Conservation (phyloP, 352 stramenopile genomes). For the Peronospora tabacina region DNA sequence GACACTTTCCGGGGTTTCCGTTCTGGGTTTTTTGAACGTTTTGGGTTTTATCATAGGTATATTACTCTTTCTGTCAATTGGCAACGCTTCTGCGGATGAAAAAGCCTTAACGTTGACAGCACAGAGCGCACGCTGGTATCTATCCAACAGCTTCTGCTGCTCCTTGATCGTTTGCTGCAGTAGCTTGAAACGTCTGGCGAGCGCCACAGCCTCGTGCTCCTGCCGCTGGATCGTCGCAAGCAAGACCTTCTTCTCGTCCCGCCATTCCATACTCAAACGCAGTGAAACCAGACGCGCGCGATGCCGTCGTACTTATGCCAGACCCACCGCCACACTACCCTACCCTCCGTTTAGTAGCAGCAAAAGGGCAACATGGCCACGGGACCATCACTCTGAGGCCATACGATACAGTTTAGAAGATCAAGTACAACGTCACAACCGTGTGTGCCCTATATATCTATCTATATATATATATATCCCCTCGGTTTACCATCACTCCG, state of each 20-base stretch:
- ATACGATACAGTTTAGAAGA: no score
- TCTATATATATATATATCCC: no score
- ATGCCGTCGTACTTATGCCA: constrained; percentile 9
- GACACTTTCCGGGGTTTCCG: not conserved
- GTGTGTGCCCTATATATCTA: no score
- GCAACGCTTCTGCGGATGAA: not conserved
- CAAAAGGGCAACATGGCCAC: no score
- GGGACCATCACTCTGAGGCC: no score
- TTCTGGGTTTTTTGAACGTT: constrained; percentile 3
- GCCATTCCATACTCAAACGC: constrained; percentile 30
- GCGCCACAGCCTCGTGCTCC: constrained; percentile 28
- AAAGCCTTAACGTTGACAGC: not conserved
- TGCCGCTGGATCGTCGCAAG: constrained; percentile 42
- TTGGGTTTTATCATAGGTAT: not conserved
- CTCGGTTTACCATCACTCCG: no score
- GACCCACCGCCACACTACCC: not conserved
- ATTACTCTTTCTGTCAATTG: constrained; percentile 6
- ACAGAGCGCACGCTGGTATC: constrained; percentile 45
- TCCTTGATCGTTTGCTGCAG: constrained; percentile 52
- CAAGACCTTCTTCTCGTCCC: constrained; percentile 36
- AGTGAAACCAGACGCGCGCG: constrained; percentile 17
- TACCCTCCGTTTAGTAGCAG: not conserved
- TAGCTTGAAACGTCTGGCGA: constrained; percentile 53
- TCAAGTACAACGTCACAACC: no score
- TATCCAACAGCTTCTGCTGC: constrained; percentile 67